Base-by-base conservation (phyloP, 2,329 filamentous ascomycete genomes). In the Xylaria polymorpha region DNA sequence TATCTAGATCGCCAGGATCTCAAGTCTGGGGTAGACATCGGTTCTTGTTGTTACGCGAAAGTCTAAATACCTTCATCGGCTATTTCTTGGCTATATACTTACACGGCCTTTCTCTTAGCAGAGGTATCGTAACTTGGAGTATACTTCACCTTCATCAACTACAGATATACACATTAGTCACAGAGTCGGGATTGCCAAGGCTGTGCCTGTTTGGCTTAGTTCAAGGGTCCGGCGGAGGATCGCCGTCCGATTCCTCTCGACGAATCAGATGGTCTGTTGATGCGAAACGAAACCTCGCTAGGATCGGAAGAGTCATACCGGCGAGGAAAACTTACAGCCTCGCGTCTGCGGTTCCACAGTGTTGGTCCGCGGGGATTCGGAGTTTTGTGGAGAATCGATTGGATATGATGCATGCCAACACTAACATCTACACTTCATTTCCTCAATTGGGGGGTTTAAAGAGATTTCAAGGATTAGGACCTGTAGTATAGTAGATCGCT, bases 151-250 rank as follows among this genome's bases (percentile, higher is more conserved):
- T 51, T 20, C 37, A 18, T 39, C 20, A n/a, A 20, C 25, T 22
- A 4, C 29, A 18, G 41, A 48, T 46, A 44, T 44, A 57, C 32
- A 12, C 10, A 29, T 44, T 59, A 25, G 35, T 50, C n/a, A 44
- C 35, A 41, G 53, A 44, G 18, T 53, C 62, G 55, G 55, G 41
- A 6, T 22, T 15, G 55, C 62, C 22, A 44, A 64, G 61, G 43
- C 20, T 29, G 25, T 29, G 25, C 25, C 25, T 29, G 3, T 29
- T 7, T 7, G 44, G 41, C 25, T 14, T n/a, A 9, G 22, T 50
- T 50, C 46, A 29, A 25, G 46, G n/a, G n/a, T 46, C n/a, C 43
- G 43, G n/a, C 43, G 43, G 8, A 46, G 46, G 14, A 51, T 51
- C 48, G 12, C 15, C 4, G 14, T 5, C 18, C 32, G 2, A 10